phyloP scores from a whole-genome alignment of 2,329 filamentous ascomycete species.

The Sporothrix pallida region DNA sequence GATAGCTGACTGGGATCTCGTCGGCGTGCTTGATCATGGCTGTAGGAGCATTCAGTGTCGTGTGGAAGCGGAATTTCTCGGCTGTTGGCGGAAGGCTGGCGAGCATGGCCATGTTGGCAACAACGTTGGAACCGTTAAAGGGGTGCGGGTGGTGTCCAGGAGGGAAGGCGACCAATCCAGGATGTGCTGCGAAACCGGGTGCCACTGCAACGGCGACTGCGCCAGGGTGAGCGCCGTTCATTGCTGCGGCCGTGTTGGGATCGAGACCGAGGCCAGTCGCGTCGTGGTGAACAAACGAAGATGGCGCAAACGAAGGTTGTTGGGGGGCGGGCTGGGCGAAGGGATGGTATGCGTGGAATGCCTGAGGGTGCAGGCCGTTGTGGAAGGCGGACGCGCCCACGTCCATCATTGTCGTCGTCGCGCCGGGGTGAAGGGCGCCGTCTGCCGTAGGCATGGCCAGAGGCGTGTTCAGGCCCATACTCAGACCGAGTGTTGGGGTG shows the following conservation, averaged over 20 bases:
- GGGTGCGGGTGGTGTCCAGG: slow-evolving; percentile 33
- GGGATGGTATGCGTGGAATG: slow-evolving; percentile 70
- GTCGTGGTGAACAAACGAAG: slow-evolving; percentile 80
- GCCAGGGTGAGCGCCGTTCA: slow-evolving; percentile 59
- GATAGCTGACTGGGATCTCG: slow-evolving; percentile 95
- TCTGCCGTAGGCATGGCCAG: slow-evolving; percentile 77
- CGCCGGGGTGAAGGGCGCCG: slow-evolving; percentile 64
- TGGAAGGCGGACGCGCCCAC: slow-evolving; percentile 69
- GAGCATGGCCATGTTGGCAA: slow-evolving; percentile 49
- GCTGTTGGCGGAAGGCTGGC: slow-evolving; percentile 57
- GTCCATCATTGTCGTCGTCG: slow-evolving; percentile 59
- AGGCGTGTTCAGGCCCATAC: slow-evolving; percentile 79
- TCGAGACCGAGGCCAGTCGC: slow-evolving; percentile 74
- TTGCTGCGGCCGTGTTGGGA: slow-evolving; percentile 71
- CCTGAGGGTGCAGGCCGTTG: slow-evolving; percentile 50
- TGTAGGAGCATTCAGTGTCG: slow-evolving; percentile 89
- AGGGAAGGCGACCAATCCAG: slow-evolving; percentile 26
- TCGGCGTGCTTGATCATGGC: slow-evolving; percentile 91
- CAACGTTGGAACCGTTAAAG: slow-evolving; percentile 24
- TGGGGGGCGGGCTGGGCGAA: slow-evolving; percentile 68
- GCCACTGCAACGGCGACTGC: not conserved
- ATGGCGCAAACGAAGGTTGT: slow-evolving; percentile 72
- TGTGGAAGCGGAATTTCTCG: slow-evolving; percentile 86
- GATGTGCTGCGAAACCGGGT: slow-evolving; percentile 26
- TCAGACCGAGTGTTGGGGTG: slow-evolving; percentile 75